Percentiles rank a stretch among this genome's conserved stretches.
These are phyloP conservation scores for Zasmidium citrigriseum DNA, from an alignment of 2,329 filamentous ascomycete genomes.

Conservation along the genomic window DNA sequence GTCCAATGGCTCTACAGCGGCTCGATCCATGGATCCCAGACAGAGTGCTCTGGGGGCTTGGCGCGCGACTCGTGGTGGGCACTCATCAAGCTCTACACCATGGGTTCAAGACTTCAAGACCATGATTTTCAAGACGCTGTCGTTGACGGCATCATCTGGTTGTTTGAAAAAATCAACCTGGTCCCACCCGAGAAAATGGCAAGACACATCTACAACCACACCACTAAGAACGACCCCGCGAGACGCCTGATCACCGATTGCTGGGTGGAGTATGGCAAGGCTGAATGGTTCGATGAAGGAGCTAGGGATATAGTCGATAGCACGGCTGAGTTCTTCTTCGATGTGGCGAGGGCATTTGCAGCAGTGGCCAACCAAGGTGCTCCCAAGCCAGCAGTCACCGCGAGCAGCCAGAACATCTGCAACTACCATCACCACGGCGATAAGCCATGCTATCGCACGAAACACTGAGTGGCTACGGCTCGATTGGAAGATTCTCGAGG, in stretches of 20 bases:
- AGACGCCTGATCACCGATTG: not conserved
- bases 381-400: not conserved
- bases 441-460: not conserved
- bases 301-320: not conserved
- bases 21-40: not conserved
- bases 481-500: no score
- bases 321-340: not conserved
- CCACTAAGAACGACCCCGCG: not conserved
- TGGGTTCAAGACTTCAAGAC: conserved; percentile 16
- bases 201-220: not conserved
- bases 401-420: not conserved
- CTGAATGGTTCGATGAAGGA: no score
- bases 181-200: not conserved
- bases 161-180: not conserved
- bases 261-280: no score
- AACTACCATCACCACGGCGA: conserved; percentile 2
- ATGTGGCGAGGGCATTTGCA: not conserved
- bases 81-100: conserved; percentile 3
- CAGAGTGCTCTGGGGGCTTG: not conserved
- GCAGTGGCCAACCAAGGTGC: not conserved
- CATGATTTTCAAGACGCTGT: conserved; percentile 9
- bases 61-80: no score
- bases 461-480: no score
- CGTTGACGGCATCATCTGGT: conserved; percentile 5
- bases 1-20: conserved; percentile 10